Conservation (phyloP, 768 basidiomycete species). For the Tulasnella sp. region DNA sequence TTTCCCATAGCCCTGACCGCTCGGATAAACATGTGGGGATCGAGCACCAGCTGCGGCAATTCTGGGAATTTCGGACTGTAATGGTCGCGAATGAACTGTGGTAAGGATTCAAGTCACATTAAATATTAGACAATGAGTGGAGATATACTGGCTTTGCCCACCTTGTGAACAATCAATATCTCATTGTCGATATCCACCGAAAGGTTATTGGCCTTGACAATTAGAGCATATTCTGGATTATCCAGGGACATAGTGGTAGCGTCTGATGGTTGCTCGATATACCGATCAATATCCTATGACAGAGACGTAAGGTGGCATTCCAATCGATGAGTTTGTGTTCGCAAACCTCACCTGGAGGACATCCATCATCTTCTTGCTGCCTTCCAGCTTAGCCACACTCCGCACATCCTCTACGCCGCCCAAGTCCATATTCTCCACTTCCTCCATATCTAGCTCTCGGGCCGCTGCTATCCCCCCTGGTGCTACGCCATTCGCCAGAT, state of each 20-base stretch:
- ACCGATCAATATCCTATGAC: constrained; percentile 79
- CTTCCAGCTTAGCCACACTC: constrained; percentile 80
- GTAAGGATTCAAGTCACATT: constrained; percentile 5
- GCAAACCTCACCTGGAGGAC: constrained; percentile 73
- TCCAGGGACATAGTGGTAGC: constrained; percentile 67
- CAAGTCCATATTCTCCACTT: constrained; percentile 91
- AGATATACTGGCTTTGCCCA: constrained; percentile 24
- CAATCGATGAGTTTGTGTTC: no score
- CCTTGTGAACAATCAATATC: constrained; percentile 94
- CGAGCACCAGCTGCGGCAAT: constrained; percentile 86
- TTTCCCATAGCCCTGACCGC: constrained; percentile 86
- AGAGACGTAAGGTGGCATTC: background rate
- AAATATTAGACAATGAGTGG: background rate
- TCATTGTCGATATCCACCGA: constrained; percentile 99
- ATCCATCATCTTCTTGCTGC: constrained; percentile 80
- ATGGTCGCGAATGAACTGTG: constrained; percentile 93
- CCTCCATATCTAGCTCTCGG: constrained; percentile 77
- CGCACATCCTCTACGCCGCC: constrained; percentile 72
- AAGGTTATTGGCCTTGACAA: constrained; percentile 95
- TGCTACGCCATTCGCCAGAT: constrained; percentile 29
- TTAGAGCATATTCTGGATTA: constrained; percentile 91
- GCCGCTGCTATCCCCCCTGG: constrained; percentile 58
- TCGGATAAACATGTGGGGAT: constrained; percentile 85
- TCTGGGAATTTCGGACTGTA: constrained; percentile 94
- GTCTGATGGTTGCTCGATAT: constrained; percentile 66